Evolutionary conservation across 1,284 basidiomycete species (phyloP).

Genomic region (Naganishia sp.): DNA sequence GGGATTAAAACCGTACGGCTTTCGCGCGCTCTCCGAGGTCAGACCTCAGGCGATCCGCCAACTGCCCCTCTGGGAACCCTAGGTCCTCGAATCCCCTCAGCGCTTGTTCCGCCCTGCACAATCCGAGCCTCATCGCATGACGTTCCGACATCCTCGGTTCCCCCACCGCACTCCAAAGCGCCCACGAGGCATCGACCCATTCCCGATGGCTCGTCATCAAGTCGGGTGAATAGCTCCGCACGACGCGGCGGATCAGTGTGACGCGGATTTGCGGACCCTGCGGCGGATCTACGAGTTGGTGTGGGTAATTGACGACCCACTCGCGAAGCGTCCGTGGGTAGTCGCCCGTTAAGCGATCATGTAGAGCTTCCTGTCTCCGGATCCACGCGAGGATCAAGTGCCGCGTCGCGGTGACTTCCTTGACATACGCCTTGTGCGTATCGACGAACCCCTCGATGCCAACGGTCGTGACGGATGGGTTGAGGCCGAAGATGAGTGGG

Average conservation of each 20-base stretch:
- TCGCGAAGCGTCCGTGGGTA: conserved; percentile 75
- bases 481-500: conserved; percentile 77
- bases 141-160: conserved; percentile 8
- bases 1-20: conserved; percentile 58
- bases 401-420: conserved; percentile 78
- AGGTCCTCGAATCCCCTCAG: conserved; percentile 83
- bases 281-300: conserved; percentile 54
- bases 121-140: conserved; percentile 17
- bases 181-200: conserved; percentile 60
- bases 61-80: conserved; percentile 62
- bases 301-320: conserved; percentile 82
- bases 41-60: conserved; percentile 71
- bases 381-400: conserved; percentile 83
- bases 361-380: conserved; percentile 67
- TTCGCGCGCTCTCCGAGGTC: conserved; percentile 82
- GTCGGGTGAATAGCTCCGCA: conserved; percentile 77
- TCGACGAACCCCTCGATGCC: conserved; percentile 45
- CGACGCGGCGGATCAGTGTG: conserved; percentile 70
- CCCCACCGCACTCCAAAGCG: neutral
- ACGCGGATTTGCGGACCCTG: conserved; percentile 61
- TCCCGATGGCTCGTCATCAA: conserved; percentile 69
- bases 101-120: conserved; percentile 56
- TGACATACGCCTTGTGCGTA: conserved; percentile 76
- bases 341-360: conserved; percentile 62
- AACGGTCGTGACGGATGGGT: conserved; percentile 41